Conservation (phyloP, 306 rosid species). For the Vigna reflexopilosa region DNA sequence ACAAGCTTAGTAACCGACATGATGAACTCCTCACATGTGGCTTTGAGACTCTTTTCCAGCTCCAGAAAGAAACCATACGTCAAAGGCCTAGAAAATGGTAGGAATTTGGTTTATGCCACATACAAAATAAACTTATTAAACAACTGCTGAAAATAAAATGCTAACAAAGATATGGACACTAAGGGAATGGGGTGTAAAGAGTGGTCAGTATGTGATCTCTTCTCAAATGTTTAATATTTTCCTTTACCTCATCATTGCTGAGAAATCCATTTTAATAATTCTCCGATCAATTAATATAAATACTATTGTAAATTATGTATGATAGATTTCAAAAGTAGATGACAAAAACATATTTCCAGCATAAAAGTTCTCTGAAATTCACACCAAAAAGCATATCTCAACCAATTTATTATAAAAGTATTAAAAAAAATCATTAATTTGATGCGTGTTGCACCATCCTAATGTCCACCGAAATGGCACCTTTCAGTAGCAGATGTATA, state of each 20-base stretch:
- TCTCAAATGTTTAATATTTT: no score
- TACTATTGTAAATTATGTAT: neutral
- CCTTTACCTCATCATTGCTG: neutral
- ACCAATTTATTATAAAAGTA: neutral
- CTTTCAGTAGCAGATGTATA: conserved; percentile 4
- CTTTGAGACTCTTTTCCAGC: conserved; percentile 91
- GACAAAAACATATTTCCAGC: conserved; percentile 1
- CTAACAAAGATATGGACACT: no score
- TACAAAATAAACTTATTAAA: conserved; percentile 13
- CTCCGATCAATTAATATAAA: neutral
- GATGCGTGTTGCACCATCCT: conserved; percentile 6
- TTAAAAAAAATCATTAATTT: conserved; percentile 14
- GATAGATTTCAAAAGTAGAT: neutral
- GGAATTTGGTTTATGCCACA: conserved; percentile 24
- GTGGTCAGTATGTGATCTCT: no score
- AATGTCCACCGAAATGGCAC: conserved; percentile 35
- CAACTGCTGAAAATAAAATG: neutral
- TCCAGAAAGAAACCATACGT: conserved; percentile 67
- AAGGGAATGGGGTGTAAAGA: no score
- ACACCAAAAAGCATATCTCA: conserved; percentile 10
- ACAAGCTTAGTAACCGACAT: conserved; percentile 97
- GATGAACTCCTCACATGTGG: conserved; percentile 96
- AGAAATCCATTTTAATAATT: no score
- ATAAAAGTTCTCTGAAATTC: conserved; percentile 26
- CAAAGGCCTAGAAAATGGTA: conserved; percentile 18